These are phyloP conservation scores for Suhomyces panamericanus DNA, from an alignment of 1,139 yeast genomes.

Conservation along the genomic window DNA sequence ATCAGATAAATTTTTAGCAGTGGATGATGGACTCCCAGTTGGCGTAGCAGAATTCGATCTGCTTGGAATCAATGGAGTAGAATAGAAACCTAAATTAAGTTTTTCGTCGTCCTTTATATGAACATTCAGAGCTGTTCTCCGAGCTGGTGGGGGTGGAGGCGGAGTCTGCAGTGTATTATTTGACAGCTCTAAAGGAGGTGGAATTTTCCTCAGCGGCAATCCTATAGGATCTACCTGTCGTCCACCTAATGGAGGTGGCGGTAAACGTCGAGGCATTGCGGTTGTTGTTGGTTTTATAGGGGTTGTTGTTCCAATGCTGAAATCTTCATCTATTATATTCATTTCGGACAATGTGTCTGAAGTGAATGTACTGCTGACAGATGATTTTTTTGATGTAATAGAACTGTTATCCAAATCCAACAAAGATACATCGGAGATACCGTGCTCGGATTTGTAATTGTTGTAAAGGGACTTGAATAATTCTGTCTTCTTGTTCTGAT, in stretches of 20 bases:
- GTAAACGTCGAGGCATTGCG: slow-evolving; percentile 32
- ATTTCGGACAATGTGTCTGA: slow-evolving; percentile 38
- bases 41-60: slow-evolving; percentile 35
- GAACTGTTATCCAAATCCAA: slow-evolving; percentile 21
- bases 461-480: slow-evolving; percentile 36
- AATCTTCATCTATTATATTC: slow-evolving; percentile 36
- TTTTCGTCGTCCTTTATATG: slow-evolving; percentile 9
- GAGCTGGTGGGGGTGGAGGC: slow-evolving; percentile 33
- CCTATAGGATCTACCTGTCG: slow-evolving; percentile 14
- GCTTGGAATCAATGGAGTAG: slow-evolving; percentile 44
- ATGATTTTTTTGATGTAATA: slow-evolving; percentile 17
- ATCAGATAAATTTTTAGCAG: background rate
- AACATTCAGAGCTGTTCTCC: slow-evolving; percentile 12
- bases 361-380: slow-evolving; percentile 21
- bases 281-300: slow-evolving; percentile 4
- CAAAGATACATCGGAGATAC: slow-evolving; percentile 21
- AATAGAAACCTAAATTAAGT: slow-evolving; percentile 38
- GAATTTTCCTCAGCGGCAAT: slow-evolving; percentile 23
- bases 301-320: slow-evolving; percentile 12
- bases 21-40: slow-evolving; percentile 10
- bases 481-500: slow-evolving; percentile 35
- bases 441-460: slow-evolving; percentile 34
- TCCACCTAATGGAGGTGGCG: slow-evolving; percentile 41
- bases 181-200: slow-evolving; percentile 22
- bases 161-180: slow-evolving; percentile 13